Evolutionary conservation across 805 yeast genomes (phyloP).

Genomic region (Pichia paraexigua): DNA sequence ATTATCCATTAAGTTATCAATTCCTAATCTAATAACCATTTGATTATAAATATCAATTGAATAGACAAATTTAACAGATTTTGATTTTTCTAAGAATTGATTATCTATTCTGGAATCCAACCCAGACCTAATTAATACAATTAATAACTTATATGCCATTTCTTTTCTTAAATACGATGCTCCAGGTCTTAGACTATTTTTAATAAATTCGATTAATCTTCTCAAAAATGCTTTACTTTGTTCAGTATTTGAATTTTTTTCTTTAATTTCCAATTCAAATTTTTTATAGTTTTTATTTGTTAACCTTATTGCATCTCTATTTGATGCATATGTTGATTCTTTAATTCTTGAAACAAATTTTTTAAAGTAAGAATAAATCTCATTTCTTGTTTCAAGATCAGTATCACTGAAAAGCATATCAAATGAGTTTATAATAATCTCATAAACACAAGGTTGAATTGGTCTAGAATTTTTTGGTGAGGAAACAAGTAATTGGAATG

Average conservation of each 20-base stretch:
- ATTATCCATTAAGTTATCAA: conserved; percentile 59
- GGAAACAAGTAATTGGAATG: conserved; percentile 53
- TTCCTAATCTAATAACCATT: conserved; percentile 37
- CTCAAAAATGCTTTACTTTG: conserved; percentile 29
- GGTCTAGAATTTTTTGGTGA: conserved; percentile 56
- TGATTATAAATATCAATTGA: conserved; percentile 34
- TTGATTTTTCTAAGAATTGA: conserved; percentile 32
- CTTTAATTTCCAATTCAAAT: conserved; percentile 34
- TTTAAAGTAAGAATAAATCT: conserved; percentile 52
- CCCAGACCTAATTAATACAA: conserved; percentile 44
- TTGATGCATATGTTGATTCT: conserved; percentile 55
- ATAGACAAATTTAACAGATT: conserved; percentile 43
- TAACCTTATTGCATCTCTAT: conserved; percentile 43
- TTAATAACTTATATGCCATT: conserved; percentile 41
- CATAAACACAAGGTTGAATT: conserved; percentile 38
- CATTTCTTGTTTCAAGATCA: conserved; percentile 61
- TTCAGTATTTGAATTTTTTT: conserved; percentile 23
- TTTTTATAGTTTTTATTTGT: conserved; percentile 25
- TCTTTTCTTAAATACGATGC: conserved; percentile 46
- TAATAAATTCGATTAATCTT: conserved; percentile 23
- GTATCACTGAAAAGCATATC: conserved; percentile 53
- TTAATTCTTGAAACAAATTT: conserved; percentile 57
- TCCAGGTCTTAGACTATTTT: conserved; percentile 38
- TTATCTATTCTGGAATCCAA: conserved; percentile 39
- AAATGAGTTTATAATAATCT: conserved; percentile 35